phyloP scores from a whole-genome alignment of 345 rosid genomes.

The Cardamine occulta region DNA sequence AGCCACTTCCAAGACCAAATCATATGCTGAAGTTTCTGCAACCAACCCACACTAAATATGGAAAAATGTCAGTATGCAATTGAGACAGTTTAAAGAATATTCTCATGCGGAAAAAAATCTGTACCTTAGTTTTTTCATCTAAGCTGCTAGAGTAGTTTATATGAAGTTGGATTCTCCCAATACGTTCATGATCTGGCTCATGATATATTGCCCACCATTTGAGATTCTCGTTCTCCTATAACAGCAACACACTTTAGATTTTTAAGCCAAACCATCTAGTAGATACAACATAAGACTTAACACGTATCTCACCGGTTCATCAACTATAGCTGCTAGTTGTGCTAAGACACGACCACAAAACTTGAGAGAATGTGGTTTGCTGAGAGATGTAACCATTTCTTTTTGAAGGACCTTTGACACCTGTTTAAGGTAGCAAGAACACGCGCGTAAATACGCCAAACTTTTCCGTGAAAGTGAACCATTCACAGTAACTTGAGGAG shows the following conservation, averaged over 20 bases:
- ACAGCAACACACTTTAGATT: constrained; percentile 15
- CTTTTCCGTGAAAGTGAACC: constrained; percentile 72
- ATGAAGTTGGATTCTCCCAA: constrained; percentile 75
- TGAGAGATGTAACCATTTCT: constrained; percentile 57
- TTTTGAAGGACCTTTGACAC: constrained; percentile 65
- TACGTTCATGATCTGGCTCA: constrained; percentile 88
- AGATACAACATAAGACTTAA: constrained; percentile 20
- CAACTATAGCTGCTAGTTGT: constrained; percentile 73
- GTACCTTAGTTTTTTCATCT: constrained; percentile 63
- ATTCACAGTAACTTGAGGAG: constrained; percentile 52
- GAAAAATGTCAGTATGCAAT: neutral
- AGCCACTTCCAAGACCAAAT: constrained; percentile 81
- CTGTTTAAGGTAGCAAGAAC: constrained; percentile 73
- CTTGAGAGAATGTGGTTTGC: constrained; percentile 58
- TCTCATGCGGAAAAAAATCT: neutral
- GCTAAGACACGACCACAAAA: constrained; percentile 75
- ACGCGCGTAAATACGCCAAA: constrained; percentile 69
- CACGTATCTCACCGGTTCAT: constrained; percentile 59
- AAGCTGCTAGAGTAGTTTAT: constrained; percentile 71
- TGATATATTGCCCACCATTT: constrained; percentile 90
- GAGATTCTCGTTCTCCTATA: constrained; percentile 57
- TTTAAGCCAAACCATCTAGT: neutral
- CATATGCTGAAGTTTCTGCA: constrained; percentile 96
- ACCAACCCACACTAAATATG: constrained; percentile 65
- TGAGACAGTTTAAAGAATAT: neutral